phyloP scores from a whole-genome alignment of 441 rosid species.

The Erysimum cheiri region DNA sequence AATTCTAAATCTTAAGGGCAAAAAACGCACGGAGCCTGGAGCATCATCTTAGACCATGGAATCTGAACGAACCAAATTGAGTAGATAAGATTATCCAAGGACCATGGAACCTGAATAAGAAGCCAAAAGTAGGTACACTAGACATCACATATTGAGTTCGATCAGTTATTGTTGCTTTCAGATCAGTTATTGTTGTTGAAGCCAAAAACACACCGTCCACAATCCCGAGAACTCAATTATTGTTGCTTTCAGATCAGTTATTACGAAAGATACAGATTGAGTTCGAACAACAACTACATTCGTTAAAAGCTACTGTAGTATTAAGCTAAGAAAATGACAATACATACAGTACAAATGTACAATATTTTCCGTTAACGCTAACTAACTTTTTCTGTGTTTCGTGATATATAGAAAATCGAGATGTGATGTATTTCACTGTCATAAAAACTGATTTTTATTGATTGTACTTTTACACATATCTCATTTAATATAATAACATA shows the following conservation, averaged over 20 bases:
- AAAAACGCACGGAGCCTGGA: too few relatives aligned
- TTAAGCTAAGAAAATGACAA: not conserved
- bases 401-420: not conserved
- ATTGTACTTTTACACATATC: not conserved
- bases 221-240: not conserved
- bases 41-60: too few relatives aligned
- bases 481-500: too few relatives aligned
- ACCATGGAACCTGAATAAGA: constrained; percentile 13
- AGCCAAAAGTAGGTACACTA: constrained; percentile 11
- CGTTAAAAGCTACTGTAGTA: not conserved
- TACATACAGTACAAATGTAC: not conserved
- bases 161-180: too few relatives aligned
- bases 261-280: not conserved
- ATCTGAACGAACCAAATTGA: not conserved
- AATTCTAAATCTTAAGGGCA: too few relatives aligned
- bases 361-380: not conserved
- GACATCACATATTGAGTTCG: not conserved
- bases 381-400: not conserved
- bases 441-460: too few relatives aligned
- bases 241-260: not conserved
- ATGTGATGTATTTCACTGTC: not conserved
- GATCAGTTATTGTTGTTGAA: too few relatives aligned
- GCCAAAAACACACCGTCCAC: not conserved
- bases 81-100: not conserved
- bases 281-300: not conserved